Conservation (phyloP, 1,139 yeast genomes). For the Arxiozyma slooffiae region DNA sequence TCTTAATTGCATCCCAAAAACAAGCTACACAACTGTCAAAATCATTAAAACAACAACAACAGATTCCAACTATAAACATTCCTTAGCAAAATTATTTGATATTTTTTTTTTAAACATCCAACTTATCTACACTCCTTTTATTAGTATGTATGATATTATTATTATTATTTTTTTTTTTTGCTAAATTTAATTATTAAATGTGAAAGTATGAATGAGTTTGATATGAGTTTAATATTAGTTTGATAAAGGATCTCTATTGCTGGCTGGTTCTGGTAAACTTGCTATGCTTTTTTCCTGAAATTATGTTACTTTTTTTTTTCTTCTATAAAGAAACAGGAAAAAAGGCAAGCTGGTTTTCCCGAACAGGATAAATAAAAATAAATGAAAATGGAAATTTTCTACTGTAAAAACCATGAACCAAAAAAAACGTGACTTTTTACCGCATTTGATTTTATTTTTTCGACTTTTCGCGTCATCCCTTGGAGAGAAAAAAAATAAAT, state of each 20-base stretch:
- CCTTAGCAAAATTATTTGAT: conserved; percentile 4
- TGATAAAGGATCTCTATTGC: background rate
- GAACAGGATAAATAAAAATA: no score
- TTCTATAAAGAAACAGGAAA: background rate
- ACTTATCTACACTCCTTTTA: conserved; percentile 12
- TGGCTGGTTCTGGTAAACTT: background rate
- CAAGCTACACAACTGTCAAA: background rate
- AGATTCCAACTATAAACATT: conserved; percentile 16
- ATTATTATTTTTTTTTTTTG: no score
- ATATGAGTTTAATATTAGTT: background rate
- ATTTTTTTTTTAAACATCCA: conserved; percentile 4
- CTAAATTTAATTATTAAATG: background rate
- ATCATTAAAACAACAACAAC: background rate
- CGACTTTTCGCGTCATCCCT: background rate
- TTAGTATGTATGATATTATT: conserved; percentile 1
- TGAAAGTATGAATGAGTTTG: background rate
- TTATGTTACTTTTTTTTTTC: no score
- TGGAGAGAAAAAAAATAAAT: background rate
- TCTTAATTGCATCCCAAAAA: background rate
- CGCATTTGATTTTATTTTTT: background rate
- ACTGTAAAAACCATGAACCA: background rate
- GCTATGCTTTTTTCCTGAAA: background rate
- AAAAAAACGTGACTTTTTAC: background rate
- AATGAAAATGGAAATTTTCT: background rate
- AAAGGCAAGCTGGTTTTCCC: background rate